phyloP scores from a whole-genome alignment of 176 grass and related monocot genomes.

The Tuctoria greenei region DNA sequence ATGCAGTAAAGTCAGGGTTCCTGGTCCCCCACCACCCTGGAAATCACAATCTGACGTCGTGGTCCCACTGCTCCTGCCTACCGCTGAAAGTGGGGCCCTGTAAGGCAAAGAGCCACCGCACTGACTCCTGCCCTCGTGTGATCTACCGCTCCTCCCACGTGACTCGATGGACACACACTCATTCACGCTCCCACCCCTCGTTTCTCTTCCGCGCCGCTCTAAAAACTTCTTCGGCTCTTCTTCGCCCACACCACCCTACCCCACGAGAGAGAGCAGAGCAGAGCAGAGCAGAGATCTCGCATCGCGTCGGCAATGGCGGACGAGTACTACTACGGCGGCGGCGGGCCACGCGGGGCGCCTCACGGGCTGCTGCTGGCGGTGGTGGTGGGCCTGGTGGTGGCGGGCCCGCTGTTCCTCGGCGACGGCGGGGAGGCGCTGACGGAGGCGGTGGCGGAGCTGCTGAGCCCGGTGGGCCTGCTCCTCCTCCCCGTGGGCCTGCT shows the following conservation, averaged over 20 bases:
- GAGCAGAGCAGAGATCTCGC: background rate
- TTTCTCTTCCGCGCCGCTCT: background rate
- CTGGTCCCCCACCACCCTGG: too few species aligned
- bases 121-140: conserved; percentile 24
- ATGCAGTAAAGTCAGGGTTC: too few species aligned
- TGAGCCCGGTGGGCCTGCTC: conserved; percentile 66
- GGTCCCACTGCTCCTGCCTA: background rate
- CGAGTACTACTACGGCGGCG: conserved; percentile 41
- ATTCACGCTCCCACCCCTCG: background rate
- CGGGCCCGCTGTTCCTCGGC: conserved; percentile 58
- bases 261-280: background rate
- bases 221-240: background rate
- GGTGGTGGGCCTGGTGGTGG: conserved; percentile 56
- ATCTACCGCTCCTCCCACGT: conserved; percentile 15
- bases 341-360: conserved; percentile 36
- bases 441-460: conserved; percentile 48
- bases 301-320: conserved; percentile 13
- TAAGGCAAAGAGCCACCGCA: background rate
- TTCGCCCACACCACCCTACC: background rate
- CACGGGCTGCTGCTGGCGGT: conserved; percentile 70
- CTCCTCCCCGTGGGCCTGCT: conserved; percentile 63
- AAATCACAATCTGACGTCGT: background rate
- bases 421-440: conserved; percentile 60
- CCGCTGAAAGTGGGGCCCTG: background rate
- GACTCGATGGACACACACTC: background rate